Base-by-base conservation (phyloP, 2,329 filamentous ascomycete genomes). In the Colletotrichum liaoningense region DNA sequence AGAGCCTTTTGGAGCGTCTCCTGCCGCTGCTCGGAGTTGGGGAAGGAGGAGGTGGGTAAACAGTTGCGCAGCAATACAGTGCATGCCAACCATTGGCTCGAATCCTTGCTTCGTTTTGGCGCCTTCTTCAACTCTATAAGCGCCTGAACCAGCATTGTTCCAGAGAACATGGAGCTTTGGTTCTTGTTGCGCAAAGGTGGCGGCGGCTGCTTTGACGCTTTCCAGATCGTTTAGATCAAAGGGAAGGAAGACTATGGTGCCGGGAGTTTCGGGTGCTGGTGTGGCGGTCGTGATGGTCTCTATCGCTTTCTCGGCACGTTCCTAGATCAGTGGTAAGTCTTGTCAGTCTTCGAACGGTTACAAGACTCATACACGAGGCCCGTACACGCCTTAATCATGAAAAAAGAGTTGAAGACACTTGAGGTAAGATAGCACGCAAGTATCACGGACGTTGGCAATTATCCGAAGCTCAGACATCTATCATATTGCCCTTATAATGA, bases 221-320 rank as follows among this genome's bases (percentile, higher is more conserved):
- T 77, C 72, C 12, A 88, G 78, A 74, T 88, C 83, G 64, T 81
- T 78, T 2, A 88, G 82, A 57, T 87, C 83, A 6, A 83, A 74
- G 7, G 77, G 76, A n/a, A 86, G 78, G 68, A 81, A 83, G 68
- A 79, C 78, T 62, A 84, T 70, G 1, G 33, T 52, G 5, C 77
- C 77, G 5, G 75, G 72, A 4, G 60, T 75, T 22, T 42, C 24
- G 5, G 74, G 62, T 11, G 57, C 11, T 19, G 64, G 65, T 8
- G 64, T n/a, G 26, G 33, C 60, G 16, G 71, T 58, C 42, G 38
- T 76, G 55, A 83, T 82, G 2, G 77, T 69, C 30, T 78, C 67
- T 16, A 85, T 85, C 9, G 81, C 81, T 19, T 74, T 76, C 8
- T 75, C 72, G 22, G 79, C 79, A 60, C 79, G 81, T 30, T 77